Conservation (phyloP, 208 protist species). For the Wallacemonas sp. region DNA sequence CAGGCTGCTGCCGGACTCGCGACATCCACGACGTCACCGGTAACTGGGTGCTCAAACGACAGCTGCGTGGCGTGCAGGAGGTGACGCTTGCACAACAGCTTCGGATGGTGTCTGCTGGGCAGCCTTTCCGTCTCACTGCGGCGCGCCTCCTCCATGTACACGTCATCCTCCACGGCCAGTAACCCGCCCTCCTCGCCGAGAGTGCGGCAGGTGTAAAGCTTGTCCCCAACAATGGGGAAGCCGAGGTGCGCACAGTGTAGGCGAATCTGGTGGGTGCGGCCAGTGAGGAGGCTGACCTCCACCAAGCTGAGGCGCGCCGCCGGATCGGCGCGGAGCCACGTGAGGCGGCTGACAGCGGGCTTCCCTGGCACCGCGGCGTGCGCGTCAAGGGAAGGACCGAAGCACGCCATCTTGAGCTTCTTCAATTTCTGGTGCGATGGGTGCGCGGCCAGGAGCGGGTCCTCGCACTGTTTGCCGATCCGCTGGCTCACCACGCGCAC, state of each 20-base stretch:
- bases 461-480: conserved; percentile 53
- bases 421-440: conserved; percentile 54
- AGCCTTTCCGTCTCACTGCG: conserved; percentile 10
- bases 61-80: conserved; percentile 67
- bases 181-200: conserved; percentile 36
- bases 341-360: conserved; percentile 50
- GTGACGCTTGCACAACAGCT: conserved; percentile 52
- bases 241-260: conserved; percentile 71
- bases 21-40: conserved; percentile 25
- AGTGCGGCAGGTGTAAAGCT: conserved; percentile 67
- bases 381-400: conserved; percentile 11
- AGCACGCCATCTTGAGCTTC: conserved; percentile 83
- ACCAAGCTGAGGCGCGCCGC: conserved; percentile 51
- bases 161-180: conserved; percentile 53
- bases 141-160: conserved; percentile 64
- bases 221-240: conserved; percentile 76
- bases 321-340: conserved; percentile 39
- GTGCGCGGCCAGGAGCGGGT: conserved; percentile 12
- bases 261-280: conserved; percentile 81
- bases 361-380: conserved; percentile 24
- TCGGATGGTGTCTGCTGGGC: conserved; percentile 3
- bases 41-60: conserved; percentile 48
- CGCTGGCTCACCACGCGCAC: conserved; percentile 51
- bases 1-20: conserved; percentile 33
- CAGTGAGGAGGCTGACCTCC: conserved; percentile 64